Evolutionary conservation across 441 rosid genomes (phyloP), one percentile per base, ranked within the genome.

Genomic region (Bocquillonia castaneifolia): DNA sequence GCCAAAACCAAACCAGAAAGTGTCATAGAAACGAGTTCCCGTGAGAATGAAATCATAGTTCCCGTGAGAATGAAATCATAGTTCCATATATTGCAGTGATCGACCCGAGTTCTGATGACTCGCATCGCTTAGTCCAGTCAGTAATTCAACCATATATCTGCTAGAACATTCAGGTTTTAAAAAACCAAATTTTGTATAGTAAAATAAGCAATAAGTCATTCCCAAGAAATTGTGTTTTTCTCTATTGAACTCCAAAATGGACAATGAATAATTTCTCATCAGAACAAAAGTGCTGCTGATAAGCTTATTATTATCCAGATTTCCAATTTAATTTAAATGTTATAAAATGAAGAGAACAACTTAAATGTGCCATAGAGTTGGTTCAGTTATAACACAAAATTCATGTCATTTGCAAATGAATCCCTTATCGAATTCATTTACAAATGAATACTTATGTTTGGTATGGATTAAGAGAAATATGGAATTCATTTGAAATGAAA

Each of bases 201-300:
- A 18, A 53, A 31, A 52, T 45, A 53, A 53, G 57, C 31, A 26
- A 18, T 17, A 61, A 50, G n/a, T 10, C 31, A 22, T 13, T 45
- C 32, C 5, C 50, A 23, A 7, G 40, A 57, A 23, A 3, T 34
- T n/a, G 2, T n/a, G 3, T 31, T 13, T 39, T 31, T 59, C 51
- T 59, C n/a, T 25, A 4, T 37, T 23, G 29, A 23, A 66, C 47
- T 42, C 63, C 65, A 69, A 42, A 56, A 6, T 29, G 67, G 34
- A 48, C 48, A 62, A 69, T 26, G 44, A 17, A 25, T 53, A 23
- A 51, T 23, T 32, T 48, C 58, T 59, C 62, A 14, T 37, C 15
- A 22, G 34, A 68, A 18, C 51, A 69, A 44, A 22, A 50, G 36
- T 31, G 48, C 52, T 18, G 28, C 50, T 10, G 34, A 32, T 10